These are phyloP conservation scores for Plasmodium malariae DNA, from an alignment of 169 alveolate species.

Conservation along the genomic window DNA sequence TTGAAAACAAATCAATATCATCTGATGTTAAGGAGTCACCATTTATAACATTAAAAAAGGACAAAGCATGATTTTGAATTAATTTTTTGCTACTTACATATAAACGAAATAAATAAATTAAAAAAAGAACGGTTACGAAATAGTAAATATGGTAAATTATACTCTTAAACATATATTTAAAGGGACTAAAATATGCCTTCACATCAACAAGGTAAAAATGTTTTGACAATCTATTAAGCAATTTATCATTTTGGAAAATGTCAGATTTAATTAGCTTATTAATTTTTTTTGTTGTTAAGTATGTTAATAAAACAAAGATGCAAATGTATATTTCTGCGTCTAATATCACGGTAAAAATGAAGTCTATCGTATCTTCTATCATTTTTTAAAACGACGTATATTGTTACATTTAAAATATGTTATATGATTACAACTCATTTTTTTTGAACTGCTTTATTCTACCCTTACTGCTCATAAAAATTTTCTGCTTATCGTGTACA, in stretches of 20 bases:
- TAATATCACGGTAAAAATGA: conserved; percentile 21
- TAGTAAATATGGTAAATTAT: conserved; percentile 41
- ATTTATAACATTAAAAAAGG: conserved; percentile 4
- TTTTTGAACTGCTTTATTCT: conserved; percentile 1
- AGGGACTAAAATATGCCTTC: conserved; percentile 43
- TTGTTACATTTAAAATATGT: no score
- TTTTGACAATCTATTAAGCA: conserved; percentile 46
- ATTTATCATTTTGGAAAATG: conserved; percentile 15
- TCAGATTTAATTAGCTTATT: conserved; percentile 39
- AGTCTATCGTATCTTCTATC: conserved; percentile 1
- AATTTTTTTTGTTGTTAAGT: conserved; percentile 8
- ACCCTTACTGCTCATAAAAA: no score
- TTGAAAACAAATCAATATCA: not conserved
- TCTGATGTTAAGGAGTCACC: not conserved
- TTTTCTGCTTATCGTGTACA: no score
- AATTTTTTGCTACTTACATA: conserved; percentile 19
- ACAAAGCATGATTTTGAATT: not conserved
- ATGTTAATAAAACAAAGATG: conserved; percentile 17
- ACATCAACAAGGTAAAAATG: conserved; percentile 38
- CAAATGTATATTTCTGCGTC: conserved; percentile 40
- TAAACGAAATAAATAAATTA: conserved; percentile 47
- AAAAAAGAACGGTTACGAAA: not conserved
- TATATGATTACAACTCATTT: not conserved
- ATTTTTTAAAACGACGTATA: no score
- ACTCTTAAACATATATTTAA: conserved; percentile 29